A percentile compares a stretch with the other conserved stretches of the same genome.
Evolutionary conservation across 805 yeast species (phyloP).

Genomic region (Lipomyces anomalus): DNA sequence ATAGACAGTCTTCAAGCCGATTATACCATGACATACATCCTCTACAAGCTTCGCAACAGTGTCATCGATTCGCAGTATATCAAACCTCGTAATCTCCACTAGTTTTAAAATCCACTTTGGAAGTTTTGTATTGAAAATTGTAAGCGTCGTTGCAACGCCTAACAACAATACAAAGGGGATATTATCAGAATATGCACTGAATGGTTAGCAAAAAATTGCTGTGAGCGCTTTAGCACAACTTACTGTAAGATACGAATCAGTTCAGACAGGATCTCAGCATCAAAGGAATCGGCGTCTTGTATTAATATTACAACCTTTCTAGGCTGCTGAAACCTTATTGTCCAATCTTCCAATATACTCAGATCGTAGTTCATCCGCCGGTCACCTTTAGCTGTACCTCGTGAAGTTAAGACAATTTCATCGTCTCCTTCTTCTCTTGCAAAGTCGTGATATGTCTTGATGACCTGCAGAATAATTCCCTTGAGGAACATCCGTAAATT

Average conservation of each 20-base stretch:
- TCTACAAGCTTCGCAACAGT: slow-evolving; percentile 14
- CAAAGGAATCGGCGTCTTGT: slow-evolving; percentile 39
- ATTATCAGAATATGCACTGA: slow-evolving; percentile 27
- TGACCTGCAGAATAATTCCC: slow-evolving; percentile 32
- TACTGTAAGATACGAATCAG: slow-evolving; percentile 31
- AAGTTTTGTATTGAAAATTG: slow-evolving; percentile 34
- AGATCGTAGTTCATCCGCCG: slow-evolving; percentile 36
- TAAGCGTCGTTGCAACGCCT: slow-evolving; percentile 35
- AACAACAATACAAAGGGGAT: slow-evolving; percentile 34
- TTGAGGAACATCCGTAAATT: slow-evolving; percentile 33
- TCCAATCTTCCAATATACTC: slow-evolving; percentile 34
- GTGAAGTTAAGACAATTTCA: slow-evolving; percentile 17
- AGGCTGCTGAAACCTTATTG: slow-evolving; percentile 9
- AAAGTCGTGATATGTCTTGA: slow-evolving; percentile 15
- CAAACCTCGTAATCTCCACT: slow-evolving; percentile 28
- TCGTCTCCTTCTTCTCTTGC: slow-evolving; percentile 17
- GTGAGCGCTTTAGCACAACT: neutral
- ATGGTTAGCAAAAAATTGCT: neutral
- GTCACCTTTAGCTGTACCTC: slow-evolving; percentile 19
- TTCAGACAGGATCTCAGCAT: slow-evolving; percentile 28
- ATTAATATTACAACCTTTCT: slow-evolving; percentile 29
- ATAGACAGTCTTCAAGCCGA: no score
- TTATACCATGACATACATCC: no score
- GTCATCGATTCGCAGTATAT: slow-evolving; percentile 24
- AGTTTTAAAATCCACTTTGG: slow-evolving; percentile 28